Percentiles rank a stretch among this genome's conserved stretches.
These are phyloP conservation scores for Colletotrichum sp. DNA, from an alignment of 2,329 filamentous ascomycete genomes.

Conservation along the genomic window DNA sequence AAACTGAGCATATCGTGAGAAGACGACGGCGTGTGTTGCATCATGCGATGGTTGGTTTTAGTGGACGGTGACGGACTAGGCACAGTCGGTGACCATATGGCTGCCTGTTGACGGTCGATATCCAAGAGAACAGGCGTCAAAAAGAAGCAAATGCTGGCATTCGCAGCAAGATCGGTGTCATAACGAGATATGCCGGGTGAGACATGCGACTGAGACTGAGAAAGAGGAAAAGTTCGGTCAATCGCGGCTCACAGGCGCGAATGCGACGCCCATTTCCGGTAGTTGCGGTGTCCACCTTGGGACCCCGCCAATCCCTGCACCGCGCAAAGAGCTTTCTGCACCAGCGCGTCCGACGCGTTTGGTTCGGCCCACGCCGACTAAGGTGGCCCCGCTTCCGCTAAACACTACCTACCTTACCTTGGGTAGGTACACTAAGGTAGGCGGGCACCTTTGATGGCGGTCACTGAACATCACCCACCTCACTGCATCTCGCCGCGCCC, in stretches of 20 bases:
- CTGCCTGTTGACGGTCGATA: neutral
- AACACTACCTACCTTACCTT: neutral
- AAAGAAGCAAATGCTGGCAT: conserved; percentile 1
- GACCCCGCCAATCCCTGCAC: conserved; percentile 8
- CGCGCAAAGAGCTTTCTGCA: neutral
- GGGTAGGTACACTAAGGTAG: neutral
- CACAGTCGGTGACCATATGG: neutral
- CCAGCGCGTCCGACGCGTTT: conserved; percentile 19
- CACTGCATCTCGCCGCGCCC: neutral
- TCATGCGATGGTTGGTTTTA: conserved; percentile 4
- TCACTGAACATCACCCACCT: neutral
- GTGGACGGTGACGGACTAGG: neutral
- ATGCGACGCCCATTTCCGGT: conserved; percentile 9
- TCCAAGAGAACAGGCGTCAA: neutral
- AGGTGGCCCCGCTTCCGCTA: neutral
- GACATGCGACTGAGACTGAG: neutral
- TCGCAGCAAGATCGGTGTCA: conserved; percentile 6
- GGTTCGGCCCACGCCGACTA: neutral
- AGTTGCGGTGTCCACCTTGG: neutral
- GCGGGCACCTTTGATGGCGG: neutral
- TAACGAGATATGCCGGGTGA: neutral
- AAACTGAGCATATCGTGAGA: conserved; percentile 19
- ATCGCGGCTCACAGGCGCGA: neutral
- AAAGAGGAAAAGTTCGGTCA: conserved; percentile 16
- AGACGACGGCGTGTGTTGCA: conserved; percentile 11